Percentiles rank a stretch among this genome's conserved stretches.
These are phyloP conservation scores for Metarhizium rileyi DNA, from an alignment of 2,329 filamentous ascomycete species.

Conservation along the genomic window DNA sequence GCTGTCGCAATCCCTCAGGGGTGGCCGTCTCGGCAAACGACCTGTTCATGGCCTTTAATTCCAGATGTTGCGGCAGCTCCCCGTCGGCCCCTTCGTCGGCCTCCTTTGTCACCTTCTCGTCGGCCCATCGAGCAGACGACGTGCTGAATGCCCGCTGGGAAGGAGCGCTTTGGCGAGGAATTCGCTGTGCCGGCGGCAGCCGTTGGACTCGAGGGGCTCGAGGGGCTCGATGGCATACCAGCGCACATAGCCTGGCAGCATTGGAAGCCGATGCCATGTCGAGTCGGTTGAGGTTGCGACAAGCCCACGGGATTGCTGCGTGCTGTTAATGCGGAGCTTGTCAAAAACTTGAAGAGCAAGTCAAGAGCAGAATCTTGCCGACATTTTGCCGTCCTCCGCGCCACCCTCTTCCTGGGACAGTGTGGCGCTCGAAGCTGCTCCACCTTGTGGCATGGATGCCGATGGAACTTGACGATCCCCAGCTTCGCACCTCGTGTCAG, in stretches of 20 bases:
- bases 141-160: slow-evolving; percentile 21
- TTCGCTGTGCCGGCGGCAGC: slow-evolving; percentile 15
- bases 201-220: slow-evolving; percentile 15
- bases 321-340: slow-evolving; percentile 13
- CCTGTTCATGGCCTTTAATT: slow-evolving; percentile 22
- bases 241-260: slow-evolving; percentile 26
- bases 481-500: background rate
- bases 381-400: slow-evolving; percentile 1
- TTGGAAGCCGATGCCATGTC: slow-evolving; percentile 29
- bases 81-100: slow-evolving; percentile 15
- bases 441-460: background rate
- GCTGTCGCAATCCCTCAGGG: slow-evolving; percentile 21
- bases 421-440: background rate
- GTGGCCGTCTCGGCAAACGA: slow-evolving; percentile 20
- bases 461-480: background rate
- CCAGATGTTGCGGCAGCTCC: slow-evolving; percentile 13
- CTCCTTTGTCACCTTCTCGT: background rate
- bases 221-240: slow-evolving; percentile 22
- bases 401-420: background rate
- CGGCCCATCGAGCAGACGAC: slow-evolving; percentile 16
- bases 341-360: slow-evolving; percentile 20
- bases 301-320: background rate
- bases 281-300: background rate
- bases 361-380: background rate
- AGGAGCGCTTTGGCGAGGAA: slow-evolving; percentile 13